Evolutionary conservation across 805 yeast genomes (phyloP).

Genomic region (Komagataella ulmi): DNA sequence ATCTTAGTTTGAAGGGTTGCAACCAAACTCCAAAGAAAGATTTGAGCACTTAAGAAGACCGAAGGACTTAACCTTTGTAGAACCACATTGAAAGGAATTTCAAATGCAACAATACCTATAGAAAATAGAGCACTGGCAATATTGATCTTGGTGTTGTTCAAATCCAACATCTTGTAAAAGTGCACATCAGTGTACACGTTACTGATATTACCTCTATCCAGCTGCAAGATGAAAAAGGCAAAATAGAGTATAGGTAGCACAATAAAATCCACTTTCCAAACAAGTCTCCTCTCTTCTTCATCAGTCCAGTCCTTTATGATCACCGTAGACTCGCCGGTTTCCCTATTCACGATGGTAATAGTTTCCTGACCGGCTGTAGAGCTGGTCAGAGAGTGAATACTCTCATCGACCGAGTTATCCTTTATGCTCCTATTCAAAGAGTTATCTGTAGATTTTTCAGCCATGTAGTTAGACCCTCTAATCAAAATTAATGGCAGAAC

Average conservation of each 20-base stretch:
- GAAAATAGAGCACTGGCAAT: conserved; percentile 26
- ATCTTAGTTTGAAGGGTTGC: conserved; percentile 20
- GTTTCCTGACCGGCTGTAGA: not conserved
- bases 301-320: conserved; percentile 6
- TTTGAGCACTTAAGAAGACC: conserved; percentile 4
- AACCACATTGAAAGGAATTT: conserved; percentile 20
- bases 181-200: conserved; percentile 33
- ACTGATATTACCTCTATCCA: conserved; percentile 38
- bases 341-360: conserved; percentile 1
- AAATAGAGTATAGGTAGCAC: conserved; percentile 5
- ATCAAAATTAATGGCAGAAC: too few species aligned
- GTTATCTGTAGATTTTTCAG: too few species aligned
- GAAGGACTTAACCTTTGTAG: conserved; percentile 23
- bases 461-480: too few species aligned
- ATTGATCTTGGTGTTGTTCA: conserved; percentile 8
- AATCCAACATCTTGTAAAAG: conserved; percentile 17
- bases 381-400: too few species aligned
- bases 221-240: conserved; percentile 19
- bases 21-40: conserved; percentile 24
- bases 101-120: conserved; percentile 26
- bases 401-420: too few species aligned
- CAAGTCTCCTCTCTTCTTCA: conserved; percentile 7
- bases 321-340: conserved; percentile 2
- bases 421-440: too few species aligned
- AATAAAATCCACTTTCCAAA: conserved; percentile 8